phyloP scores from a whole-genome alignment of 352 stramenopile genomes.

The Pythium chondricola region DNA sequence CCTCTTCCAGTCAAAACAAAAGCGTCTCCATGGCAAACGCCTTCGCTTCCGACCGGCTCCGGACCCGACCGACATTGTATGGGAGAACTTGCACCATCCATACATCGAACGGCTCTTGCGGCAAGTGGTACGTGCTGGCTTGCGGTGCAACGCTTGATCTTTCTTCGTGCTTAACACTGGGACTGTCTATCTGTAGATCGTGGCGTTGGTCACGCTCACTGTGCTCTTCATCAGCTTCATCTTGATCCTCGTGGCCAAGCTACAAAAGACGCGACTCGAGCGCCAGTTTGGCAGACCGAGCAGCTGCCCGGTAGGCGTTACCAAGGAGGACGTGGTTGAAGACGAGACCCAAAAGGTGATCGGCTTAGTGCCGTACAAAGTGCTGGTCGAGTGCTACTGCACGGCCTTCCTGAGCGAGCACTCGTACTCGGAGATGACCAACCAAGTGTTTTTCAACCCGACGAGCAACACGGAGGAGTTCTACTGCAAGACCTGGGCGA shows the following conservation, averaged over 20 bases:
- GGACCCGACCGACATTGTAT: conserved; percentile 80
- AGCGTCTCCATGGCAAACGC: conserved; percentile 63
- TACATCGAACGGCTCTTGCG: conserved; percentile 52
- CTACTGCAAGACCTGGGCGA: conserved; percentile 69
- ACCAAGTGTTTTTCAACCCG: conserved; percentile 46
- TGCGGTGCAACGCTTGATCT: too few species aligned
- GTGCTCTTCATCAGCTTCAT: conserved; percentile 74
- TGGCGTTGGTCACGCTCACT: conserved; percentile 58
- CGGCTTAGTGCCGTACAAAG: conserved; percentile 54
- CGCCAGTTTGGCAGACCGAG: conserved; percentile 55
- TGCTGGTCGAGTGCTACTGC: conserved; percentile 78
- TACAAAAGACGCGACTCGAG: conserved; percentile 68
- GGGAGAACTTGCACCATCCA: conserved; percentile 75
- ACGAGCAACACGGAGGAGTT: conserved; percentile 26
- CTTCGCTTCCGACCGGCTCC: conserved; percentile 64
- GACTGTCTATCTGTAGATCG: conserved; percentile 24
- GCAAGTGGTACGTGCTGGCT: conserved; percentile 55
- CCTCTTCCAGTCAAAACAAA: conserved; percentile 58
- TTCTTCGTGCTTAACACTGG: not conserved
- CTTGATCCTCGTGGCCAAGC: conserved; percentile 65
- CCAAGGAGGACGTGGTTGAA: conserved; percentile 58
- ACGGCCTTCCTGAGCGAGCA: conserved; percentile 43
- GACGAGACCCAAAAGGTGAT: conserved; percentile 58
- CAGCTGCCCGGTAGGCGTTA: conserved; percentile 50
- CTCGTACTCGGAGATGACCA: conserved; percentile 57